phyloP scores from a whole-genome alignment of 1,284 basidiomycete species.

The Porodaedalea pini region DNA sequence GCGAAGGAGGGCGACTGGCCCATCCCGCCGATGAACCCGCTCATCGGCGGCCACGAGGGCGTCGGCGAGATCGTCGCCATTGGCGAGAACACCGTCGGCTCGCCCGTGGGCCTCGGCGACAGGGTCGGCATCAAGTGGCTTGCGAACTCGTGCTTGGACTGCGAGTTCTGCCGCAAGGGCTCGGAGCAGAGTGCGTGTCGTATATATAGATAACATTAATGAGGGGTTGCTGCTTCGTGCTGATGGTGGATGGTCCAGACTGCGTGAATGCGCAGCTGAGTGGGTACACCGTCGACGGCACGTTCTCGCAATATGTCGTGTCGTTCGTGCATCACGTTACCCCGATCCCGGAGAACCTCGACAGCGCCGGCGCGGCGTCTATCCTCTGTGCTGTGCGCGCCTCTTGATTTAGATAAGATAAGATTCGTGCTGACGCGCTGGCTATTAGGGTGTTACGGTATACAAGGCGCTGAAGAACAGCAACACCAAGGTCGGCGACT shows the following conservation, averaged over 20 bases:
- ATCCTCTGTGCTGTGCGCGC: conserved; percentile 59
- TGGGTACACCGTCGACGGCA: conserved; percentile 59
- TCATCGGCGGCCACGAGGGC: conserved; percentile 72
- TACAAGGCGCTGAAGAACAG: conserved; percentile 67
- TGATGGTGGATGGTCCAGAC: conserved; percentile 25
- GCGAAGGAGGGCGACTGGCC: conserved; percentile 56
- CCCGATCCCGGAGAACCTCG: conserved; percentile 55
- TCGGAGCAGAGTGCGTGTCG: conserved; percentile 46
- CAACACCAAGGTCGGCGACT: conserved; percentile 53
- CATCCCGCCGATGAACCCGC: conserved; percentile 45
- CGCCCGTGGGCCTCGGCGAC: conserved; percentile 51
- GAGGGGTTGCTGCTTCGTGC: not conserved
- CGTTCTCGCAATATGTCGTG: conserved; percentile 48
- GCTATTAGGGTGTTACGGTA: conserved; percentile 55
- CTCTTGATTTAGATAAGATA: conserved; percentile 13
- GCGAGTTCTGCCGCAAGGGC: conserved; percentile 58
- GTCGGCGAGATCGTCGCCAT: conserved; percentile 63
- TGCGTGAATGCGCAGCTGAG: conserved; percentile 46
- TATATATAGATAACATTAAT: conserved; percentile 14
- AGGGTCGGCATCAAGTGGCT: conserved; percentile 76
- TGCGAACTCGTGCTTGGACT: conserved; percentile 57
- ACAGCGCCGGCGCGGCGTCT: conserved; percentile 57
- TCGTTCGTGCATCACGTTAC: conserved; percentile 63
- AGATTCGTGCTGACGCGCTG: not conserved
- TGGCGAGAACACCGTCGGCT: conserved; percentile 43